A percentile compares a stretch with the other conserved stretches of the same genome.
Evolutionary conservation across 1,284 basidiomycete species (phyloP).

Genomic region (Golubevia sp.): DNA sequence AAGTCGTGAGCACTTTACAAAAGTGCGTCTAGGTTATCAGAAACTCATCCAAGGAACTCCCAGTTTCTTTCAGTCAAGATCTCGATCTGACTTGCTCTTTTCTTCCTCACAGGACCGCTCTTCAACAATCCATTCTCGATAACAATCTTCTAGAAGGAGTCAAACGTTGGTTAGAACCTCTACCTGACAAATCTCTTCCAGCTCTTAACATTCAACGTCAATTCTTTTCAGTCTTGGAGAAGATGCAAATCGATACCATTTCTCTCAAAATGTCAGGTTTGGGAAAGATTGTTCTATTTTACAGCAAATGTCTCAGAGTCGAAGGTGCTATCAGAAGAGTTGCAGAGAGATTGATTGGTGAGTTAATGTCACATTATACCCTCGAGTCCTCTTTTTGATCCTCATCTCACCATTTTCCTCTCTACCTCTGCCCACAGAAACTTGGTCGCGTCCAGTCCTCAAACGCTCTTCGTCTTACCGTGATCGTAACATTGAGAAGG

Average conservation of each 20-base stretch:
- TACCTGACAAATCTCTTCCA: conserved; percentile 87
- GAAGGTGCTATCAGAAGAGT: conserved; percentile 77
- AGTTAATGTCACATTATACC: conserved; percentile 22
- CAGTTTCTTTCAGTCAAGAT: neutral
- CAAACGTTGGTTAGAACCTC: conserved; percentile 88
- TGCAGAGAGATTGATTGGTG: conserved; percentile 82
- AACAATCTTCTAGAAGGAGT: conserved; percentile 92
- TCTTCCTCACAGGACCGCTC: conserved; percentile 69
- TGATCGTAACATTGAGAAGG: conserved; percentile 23
- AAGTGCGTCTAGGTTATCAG: conserved; percentile 70
- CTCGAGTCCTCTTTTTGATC: conserved; percentile 52
- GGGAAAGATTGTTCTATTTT: conserved; percentile 91
- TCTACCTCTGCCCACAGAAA: conserved; percentile 14
- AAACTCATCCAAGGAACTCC: neutral
- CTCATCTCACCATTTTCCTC: neutral
- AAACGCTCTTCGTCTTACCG: conserved; percentile 53
- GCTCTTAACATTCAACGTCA: conserved; percentile 94
- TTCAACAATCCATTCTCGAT: conserved; percentile 91
- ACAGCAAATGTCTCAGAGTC: conserved; percentile 90
- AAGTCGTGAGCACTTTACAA: conserved; percentile 89
- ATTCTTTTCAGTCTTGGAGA: conserved; percentile 76
- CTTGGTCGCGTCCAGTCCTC: conserved; percentile 58
- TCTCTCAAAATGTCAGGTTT: conserved; percentile 90
- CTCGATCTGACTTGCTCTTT: neutral
- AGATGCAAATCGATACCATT: conserved; percentile 87